Evolutionary conservation across 345 rosid species (phyloP).

Genomic region (Euphorbia peplus): DNA sequence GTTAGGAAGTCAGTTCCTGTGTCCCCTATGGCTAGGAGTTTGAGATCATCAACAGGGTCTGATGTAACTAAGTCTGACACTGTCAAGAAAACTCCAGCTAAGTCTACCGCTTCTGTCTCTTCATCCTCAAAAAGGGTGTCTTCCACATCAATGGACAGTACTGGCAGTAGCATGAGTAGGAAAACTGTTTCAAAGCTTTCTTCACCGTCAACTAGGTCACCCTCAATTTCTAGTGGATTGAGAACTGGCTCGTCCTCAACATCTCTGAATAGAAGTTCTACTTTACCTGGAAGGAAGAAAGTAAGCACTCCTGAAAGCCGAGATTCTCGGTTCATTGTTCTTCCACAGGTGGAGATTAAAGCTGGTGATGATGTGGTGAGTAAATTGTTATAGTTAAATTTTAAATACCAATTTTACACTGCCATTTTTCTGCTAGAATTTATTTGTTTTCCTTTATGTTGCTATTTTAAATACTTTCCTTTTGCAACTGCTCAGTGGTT

Average conservation of each 20-base stretch:
- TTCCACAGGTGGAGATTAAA: constrained; percentile 90
- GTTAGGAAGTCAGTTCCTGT: constrained; percentile 43
- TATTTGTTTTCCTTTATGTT: background rate
- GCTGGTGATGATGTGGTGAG: constrained; percentile 95
- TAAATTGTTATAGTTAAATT: constrained; percentile 9
- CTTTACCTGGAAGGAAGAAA: constrained; percentile 62
- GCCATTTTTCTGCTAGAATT: background rate
- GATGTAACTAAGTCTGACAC: constrained; percentile 43
- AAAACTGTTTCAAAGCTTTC: constrained; percentile 57
- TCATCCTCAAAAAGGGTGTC: constrained; percentile 52
- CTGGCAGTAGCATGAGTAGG: constrained; percentile 50
- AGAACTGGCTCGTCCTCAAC: constrained; percentile 60
- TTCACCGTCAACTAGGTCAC: constrained; percentile 60
- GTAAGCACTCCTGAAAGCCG: constrained; percentile 60
- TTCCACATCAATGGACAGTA: constrained; percentile 64
- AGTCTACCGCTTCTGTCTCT: constrained; percentile 45
- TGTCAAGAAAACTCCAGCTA: constrained; percentile 43
- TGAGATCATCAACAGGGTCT: constrained; percentile 49
- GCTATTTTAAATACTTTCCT: background rate
- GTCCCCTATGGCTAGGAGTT: constrained; percentile 49
- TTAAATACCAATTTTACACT: background rate
- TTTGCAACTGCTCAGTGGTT: background rate
- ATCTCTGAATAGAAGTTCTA: constrained; percentile 63
- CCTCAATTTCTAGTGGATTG: constrained; percentile 64
- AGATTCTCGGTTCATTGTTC: constrained; percentile 74